Evolutionary conservation across 805 yeast genomes (phyloP), one percentile per base, ranked within the genome.

Genomic region (Kuraishia hungarica): DNA sequence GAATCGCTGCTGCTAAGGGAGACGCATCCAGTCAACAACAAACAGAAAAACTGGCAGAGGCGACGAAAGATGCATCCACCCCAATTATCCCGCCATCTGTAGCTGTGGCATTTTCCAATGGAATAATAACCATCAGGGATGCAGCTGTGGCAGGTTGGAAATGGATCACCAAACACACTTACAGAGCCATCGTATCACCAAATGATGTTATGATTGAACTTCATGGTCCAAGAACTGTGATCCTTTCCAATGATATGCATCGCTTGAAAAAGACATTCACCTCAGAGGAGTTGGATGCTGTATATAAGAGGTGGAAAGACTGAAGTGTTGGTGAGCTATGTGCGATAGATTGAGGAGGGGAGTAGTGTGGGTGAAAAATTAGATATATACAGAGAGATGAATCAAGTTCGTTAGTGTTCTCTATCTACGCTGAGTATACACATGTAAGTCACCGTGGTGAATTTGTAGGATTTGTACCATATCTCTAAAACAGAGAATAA

Each of bases 141-240:
- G 43, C 11, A 8, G 43, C 43, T 35, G 15, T 15, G 11, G 11
- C 43, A 13, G 11, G 43, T 35, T 35, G 43, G 43, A 35, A 15
- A 17, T 35, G 43, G 43, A 15, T 35, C 3, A 35, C 43, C 15
- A 35, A 35, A 15, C 43, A 35, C 43, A 13, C 17, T 13, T 35
- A 13, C 43, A 35, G 43, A 15, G 43, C 43, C 3, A 3, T 35
- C 43, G 43, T 35, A 17, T 10, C 43, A 35, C 43, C 43, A 10
- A 35, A 61, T 43, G 63, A 63, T 23, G 56, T 60, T 51, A 59
- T 67, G 58, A 53, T 69, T 20, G 64, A 63, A 39, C 53, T 69
- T 15, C 59, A 58, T 13, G 73, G 73, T 10, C 73, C 73, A 13
- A 64, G 62, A 47, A 68, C 67, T 1, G 26, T 69, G n/a, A 55